These are phyloP conservation scores for Teratosphaeria destructans DNA, from an alignment of 2,329 filamentous ascomycete genomes.

Conservation along the genomic window DNA sequence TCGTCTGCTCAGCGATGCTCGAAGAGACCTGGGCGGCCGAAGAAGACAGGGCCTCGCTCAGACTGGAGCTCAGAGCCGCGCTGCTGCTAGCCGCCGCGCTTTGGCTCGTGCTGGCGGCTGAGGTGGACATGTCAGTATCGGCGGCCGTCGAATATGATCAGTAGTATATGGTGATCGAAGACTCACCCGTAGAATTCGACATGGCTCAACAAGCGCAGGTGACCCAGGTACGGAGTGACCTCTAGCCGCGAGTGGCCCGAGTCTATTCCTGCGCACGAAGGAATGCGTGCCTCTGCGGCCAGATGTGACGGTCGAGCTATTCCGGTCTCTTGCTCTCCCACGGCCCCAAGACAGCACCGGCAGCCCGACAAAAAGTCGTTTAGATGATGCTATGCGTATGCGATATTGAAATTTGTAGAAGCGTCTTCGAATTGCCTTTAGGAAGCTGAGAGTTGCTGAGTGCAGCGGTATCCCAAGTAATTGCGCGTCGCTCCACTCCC, in stretches of 20 bases:
- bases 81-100: background rate
- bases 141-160: background rate
- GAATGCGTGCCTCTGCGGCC: background rate
- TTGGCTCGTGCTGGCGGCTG: conserved; percentile 1
- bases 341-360: background rate
- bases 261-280: background rate
- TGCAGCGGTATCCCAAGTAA: background rate
- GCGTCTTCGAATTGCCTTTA: background rate
- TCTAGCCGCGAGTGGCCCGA: background rate
- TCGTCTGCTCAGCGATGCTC: background rate
- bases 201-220: background rate
- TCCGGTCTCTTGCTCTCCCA: background rate
- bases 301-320: background rate
- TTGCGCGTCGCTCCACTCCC: background rate
- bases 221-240: background rate
- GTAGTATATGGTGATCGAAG: background rate
- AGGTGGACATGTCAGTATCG: background rate
- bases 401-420: background rate
- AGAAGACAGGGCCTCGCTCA: background rate
- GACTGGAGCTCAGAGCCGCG: conserved; percentile 1
- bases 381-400: background rate
- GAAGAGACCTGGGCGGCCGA: conserved; percentile 1
- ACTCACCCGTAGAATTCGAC: conserved; percentile 5
- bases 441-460: background rate
- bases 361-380: background rate